Conservation (phyloP, 75 land plant species). For the Pinus albicaulis region DNA sequence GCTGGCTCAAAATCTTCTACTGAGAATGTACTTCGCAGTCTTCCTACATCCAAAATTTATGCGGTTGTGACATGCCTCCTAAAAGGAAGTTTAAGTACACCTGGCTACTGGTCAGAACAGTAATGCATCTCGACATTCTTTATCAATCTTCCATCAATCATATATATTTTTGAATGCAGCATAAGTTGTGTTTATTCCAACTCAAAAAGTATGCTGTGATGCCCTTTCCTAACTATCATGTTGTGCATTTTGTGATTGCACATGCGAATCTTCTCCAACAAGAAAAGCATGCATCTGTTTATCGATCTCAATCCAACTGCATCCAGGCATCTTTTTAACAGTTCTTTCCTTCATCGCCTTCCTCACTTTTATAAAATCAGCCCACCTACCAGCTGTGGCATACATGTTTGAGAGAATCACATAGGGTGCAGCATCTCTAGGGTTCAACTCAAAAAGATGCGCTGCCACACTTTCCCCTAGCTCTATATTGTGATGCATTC, state of each 20-base stretch:
- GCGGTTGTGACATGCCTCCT: conserved; percentile 7
- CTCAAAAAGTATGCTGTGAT: no score
- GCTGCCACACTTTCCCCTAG: conserved; percentile 15
- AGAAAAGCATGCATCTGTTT: conserved; percentile 11
- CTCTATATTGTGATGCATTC: conserved; percentile 14
- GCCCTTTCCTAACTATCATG: no score
- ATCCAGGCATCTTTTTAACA: conserved; percentile 18
- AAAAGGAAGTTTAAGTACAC: no score
- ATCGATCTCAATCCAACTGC: conserved; percentile 23
- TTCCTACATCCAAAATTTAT: neutral
- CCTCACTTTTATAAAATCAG: conserved; percentile 16
- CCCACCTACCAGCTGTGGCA: conserved; percentile 8
- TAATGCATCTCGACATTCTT: no score
- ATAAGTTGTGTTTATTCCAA: no score
- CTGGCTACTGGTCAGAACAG: no score
- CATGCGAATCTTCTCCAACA: neutral
- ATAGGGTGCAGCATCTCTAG: conserved; percentile 18
- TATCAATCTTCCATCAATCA: no score
- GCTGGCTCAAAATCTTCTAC: no score
- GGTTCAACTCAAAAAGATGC: conserved; percentile 8
- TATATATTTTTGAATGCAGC: no score
- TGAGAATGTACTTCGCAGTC: no score
- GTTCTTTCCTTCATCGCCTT: conserved; percentile 7
- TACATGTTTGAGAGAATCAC: conserved; percentile 27
- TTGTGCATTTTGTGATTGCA: no score